Evolutionary conservation across 2,329 filamentous ascomycete species (phyloP), one percentile per base, ranked within the genome.

Genomic region (Ciborinia camelliae): DNA sequence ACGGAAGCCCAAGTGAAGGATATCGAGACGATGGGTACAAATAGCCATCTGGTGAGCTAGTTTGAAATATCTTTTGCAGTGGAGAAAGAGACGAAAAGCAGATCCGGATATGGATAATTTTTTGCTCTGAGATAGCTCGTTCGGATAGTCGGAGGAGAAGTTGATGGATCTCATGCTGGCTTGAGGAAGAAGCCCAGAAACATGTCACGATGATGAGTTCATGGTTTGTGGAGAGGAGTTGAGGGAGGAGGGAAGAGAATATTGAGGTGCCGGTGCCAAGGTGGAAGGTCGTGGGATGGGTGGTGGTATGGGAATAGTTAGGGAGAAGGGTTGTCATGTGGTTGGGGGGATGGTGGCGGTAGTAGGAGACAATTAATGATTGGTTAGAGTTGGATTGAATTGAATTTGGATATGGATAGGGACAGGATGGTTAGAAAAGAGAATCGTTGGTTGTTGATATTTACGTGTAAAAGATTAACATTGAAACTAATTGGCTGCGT

Each of bases 21-120:
- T 90, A 95, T 63, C 67, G 55, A 15, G 66, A 55, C 0, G 30
- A 20, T 3, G 43, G 30, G 84, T 92, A 92, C 1, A 82, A 73
- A 65, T 87, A 82, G 15, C 90, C 91, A 48, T 81, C 72, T 1
- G 78, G 76, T 0, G 85, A 86, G n/a, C 84, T 81, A 0, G 88
- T 86, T 71, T 94, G 90, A 18, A 90, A 83, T 0, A 95, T 78
- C 72, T 93, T 94, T 75, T 95, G 91, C 5, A 86, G 80, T 0
- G 91, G 70, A 0, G 88, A 90, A 4, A 82, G 80, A 0, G 90
- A 93, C 0, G 91, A 96, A 71, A 96, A 88, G 66, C 90, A 90
- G 61, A 96, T 85, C 20, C 84, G 84, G 6, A 95, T 68, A 28
- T 70, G 35, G 67, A 75, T 65, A 4, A 4, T 62, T 48, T 32